phyloP scores from a whole-genome alignment of 2,329 filamentous ascomycete species.

The Pestalotiopsis fici region DNA sequence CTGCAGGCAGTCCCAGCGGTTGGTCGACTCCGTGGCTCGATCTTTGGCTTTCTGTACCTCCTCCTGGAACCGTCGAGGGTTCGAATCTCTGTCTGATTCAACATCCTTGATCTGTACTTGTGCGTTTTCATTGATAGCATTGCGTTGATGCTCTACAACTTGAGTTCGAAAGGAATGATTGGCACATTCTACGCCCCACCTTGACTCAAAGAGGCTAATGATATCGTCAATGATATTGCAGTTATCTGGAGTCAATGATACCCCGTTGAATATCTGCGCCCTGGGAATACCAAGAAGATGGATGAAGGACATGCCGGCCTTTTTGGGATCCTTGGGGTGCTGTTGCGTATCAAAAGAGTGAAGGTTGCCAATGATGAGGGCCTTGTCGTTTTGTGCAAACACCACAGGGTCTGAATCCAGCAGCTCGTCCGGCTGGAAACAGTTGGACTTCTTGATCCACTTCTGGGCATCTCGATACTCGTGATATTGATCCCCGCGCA shows the following conservation, averaged over 20 bases:
- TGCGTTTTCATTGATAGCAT: conserved; percentile 4
- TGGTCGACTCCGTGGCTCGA: neutral
- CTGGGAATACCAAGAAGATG: conserved; percentile 22
- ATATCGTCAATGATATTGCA: conserved; percentile 19
- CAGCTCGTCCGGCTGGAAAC: neutral
- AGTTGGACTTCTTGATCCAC: neutral
- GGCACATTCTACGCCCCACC: too few species aligned
- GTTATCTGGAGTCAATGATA: conserved; percentile 12
- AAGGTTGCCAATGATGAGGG: conserved; percentile 17
- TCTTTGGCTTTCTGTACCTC: neutral
- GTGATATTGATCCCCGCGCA: neutral
- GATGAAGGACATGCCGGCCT: conserved; percentile 22
- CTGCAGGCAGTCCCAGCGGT: neutral
- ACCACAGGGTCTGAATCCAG: neutral
- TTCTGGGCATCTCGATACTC: neutral
- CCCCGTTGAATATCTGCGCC: conserved; percentile 21
- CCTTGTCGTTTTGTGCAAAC: conserved; percentile 9
- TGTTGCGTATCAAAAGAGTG: conserved; percentile 20
- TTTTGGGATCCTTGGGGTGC: conserved; percentile 8
- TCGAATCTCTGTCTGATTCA: neutral
- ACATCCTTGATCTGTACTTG: neutral
- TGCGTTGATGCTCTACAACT: conserved; percentile 14
- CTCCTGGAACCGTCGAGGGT: neutral
- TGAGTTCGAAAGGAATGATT: too few species aligned
- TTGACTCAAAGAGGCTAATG: conserved; percentile 13